Evolutionary conservation across 352 stramenopile species (phyloP).

Genomic region (Globisporangium parvum): DNA sequence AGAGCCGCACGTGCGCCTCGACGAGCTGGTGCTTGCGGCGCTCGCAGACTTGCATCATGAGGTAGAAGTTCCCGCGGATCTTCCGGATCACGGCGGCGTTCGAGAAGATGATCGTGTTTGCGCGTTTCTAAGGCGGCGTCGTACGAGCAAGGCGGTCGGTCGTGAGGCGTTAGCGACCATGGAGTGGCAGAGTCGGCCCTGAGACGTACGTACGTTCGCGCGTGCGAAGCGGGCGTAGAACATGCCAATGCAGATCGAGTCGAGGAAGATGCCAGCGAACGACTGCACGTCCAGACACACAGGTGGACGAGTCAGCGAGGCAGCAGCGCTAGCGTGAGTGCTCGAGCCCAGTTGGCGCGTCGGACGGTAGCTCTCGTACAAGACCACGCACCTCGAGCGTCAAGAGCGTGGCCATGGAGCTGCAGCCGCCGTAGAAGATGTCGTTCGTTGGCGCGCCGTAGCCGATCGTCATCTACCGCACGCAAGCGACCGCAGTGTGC

Average conservation of each 20-base stretch:
- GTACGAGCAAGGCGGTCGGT: not conserved
- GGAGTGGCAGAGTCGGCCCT: not conserved
- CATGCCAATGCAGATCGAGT: slow-evolving; percentile 85
- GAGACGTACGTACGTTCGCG: slow-evolving; percentile 55
- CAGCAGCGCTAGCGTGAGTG: not conserved
- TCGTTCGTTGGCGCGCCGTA: slow-evolving; percentile 83
- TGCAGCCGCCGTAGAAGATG: slow-evolving; percentile 85
- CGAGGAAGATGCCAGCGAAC: slow-evolving; percentile 79
- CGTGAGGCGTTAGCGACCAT: not conserved
- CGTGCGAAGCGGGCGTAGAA: slow-evolving; percentile 81
- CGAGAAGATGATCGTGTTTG: slow-evolving; percentile 85
- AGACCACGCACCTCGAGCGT: slow-evolving; percentile 50
- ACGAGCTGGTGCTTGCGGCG: slow-evolving; percentile 86
- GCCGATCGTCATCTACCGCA: slow-evolving; percentile 79
- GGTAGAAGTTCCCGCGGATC: slow-evolving; percentile 87
- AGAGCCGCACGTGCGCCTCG: slow-evolving; percentile 77
- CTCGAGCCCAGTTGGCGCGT: not conserved
- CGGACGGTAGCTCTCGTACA: no score
- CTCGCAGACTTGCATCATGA: slow-evolving; percentile 91
- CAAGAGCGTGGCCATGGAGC: slow-evolving; percentile 68
- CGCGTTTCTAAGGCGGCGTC: slow-evolving; percentile 49
- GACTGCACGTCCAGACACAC: slow-evolving; percentile 29
- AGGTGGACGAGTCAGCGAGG: not conserved
- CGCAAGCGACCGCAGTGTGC: slow-evolving; percentile 1
- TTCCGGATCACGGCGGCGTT: slow-evolving; percentile 83